These are phyloP conservation scores for Neoboletus brunneissimus DNA, from an alignment of 768 basidiomycete species.

Conservation along the genomic window DNA sequence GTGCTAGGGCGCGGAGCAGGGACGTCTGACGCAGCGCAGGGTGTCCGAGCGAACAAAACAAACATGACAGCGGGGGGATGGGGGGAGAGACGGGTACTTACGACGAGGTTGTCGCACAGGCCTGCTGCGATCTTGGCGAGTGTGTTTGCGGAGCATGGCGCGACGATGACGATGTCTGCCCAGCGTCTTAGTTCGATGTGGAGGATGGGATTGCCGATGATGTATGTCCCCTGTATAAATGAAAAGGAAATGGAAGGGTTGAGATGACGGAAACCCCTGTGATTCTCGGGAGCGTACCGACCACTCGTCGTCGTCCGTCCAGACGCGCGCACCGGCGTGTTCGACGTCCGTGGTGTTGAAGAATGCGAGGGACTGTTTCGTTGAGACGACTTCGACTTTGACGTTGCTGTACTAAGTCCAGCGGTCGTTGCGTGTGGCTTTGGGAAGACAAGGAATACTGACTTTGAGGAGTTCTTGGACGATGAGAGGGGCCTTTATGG, in stretches of 20 bases:
- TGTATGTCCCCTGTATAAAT: slow-evolving; percentile 55
- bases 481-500: slow-evolving; percentile 90
- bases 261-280: background rate
- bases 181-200: slow-evolving; percentile 94
- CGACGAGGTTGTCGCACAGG: slow-evolving; percentile 86
- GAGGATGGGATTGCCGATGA: slow-evolving; percentile 86
- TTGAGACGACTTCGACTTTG: slow-evolving; percentile 80
- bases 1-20: slow-evolving; percentile 78
- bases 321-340: slow-evolving; percentile 58
- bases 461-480: slow-evolving; percentile 70
- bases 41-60: background rate
- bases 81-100: slow-evolving; percentile 23
- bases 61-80: too few species aligned
- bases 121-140: slow-evolving; percentile 90
- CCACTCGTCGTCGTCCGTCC: slow-evolving; percentile 95
- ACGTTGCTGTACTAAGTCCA: slow-evolving; percentile 65
- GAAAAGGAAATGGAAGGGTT: too few species aligned
- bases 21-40: slow-evolving; percentile 49
- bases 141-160: slow-evolving; percentile 96
- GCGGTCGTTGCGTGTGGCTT: background rate
- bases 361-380: slow-evolving; percentile 75
- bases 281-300: slow-evolving; percentile 46
- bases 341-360: slow-evolving; percentile 56
- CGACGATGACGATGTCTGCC: slow-evolving; percentile 94
- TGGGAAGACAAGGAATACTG: slow-evolving; percentile 29